phyloP scores from a whole-genome alignment of 2,329 filamentous ascomycete genomes.

The Eutypa lata region DNA sequence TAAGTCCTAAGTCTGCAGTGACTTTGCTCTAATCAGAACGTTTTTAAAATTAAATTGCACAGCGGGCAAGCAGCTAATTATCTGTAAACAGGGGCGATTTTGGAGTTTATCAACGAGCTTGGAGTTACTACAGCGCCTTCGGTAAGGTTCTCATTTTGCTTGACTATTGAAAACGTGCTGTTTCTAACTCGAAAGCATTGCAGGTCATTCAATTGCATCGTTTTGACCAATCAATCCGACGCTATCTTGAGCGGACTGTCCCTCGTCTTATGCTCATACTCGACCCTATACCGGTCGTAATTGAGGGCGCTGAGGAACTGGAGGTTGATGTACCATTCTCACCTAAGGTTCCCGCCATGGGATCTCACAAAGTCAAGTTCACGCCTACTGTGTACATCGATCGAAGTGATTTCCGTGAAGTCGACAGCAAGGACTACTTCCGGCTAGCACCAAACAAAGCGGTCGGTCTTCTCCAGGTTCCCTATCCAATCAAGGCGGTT shows the following conservation, averaged over 20 bases:
- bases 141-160: neutral
- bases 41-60: too few species aligned
- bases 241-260: constrained; percentile 83
- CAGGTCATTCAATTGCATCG: constrained; percentile 68
- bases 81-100: constrained; percentile 54
- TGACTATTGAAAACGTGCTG: too few species aligned
- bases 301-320: constrained; percentile 73
- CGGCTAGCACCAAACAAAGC: constrained; percentile 71
- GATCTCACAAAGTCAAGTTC: constrained; percentile 58
- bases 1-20: too few species aligned
- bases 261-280: constrained; percentile 87
- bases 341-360: constrained; percentile 71
- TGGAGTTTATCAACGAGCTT: constrained; percentile 87
- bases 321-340: constrained; percentile 75
- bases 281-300: constrained; percentile 78
- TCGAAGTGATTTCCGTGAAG: constrained; percentile 71
- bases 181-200: neutral
- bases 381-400: constrained; percentile 85
- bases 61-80: too few species aligned
- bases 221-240: constrained; percentile 83
- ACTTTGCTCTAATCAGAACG: too few species aligned
- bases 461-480: constrained; percentile 70
- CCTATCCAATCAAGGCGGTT: constrained; percentile 66
- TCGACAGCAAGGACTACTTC: constrained; percentile 72
- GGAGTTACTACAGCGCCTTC: constrained; percentile 74